phyloP scores from a whole-genome alignment of 2,329 filamentous ascomycete species.

The Fusarium anthophilum region DNA sequence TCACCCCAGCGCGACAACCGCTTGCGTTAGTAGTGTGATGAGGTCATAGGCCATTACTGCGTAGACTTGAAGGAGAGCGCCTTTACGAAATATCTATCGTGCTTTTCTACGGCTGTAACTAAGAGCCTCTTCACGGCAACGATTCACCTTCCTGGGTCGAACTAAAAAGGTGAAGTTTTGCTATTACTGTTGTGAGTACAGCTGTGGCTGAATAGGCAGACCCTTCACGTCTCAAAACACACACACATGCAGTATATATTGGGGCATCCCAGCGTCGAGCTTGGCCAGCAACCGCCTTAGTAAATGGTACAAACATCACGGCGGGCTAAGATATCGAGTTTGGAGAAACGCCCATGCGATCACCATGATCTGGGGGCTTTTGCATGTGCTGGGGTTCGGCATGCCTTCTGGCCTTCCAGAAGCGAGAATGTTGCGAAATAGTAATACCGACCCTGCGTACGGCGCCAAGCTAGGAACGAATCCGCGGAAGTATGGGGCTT shows the following conservation, averaged over 20 bases:
- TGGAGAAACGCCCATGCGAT: neutral
- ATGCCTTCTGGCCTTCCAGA: conserved; percentile 33
- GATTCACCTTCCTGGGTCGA: neutral
- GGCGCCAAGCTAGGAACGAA: conserved; percentile 28
- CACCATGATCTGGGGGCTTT: neutral
- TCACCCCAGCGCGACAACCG: conserved; percentile 33
- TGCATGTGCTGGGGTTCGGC: neutral
- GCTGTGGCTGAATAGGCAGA: neutral
- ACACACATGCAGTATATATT: neutral
- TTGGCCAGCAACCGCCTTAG: neutral
- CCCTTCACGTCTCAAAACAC: neutral
- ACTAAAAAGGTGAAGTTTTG: neutral
- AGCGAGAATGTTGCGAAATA: conserved; percentile 2
- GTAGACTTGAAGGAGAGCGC: neutral
- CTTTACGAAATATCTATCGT: conserved; percentile 4
- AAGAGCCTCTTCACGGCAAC: neutral
- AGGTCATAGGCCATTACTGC: conserved; percentile 34
- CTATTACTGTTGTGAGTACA: neutral
- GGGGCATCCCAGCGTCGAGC: neutral
- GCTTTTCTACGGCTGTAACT: conserved; percentile 5
- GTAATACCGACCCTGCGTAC: conserved; percentile 3
- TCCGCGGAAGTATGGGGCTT: conserved; percentile 30
- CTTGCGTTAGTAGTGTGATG: conserved; percentile 32
- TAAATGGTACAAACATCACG: neutral
- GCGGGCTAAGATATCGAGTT: neutral